Base-by-base conservation (phyloP, 2,329 filamentous ascomycete genomes). In the Hypoxylon sp. region DNA sequence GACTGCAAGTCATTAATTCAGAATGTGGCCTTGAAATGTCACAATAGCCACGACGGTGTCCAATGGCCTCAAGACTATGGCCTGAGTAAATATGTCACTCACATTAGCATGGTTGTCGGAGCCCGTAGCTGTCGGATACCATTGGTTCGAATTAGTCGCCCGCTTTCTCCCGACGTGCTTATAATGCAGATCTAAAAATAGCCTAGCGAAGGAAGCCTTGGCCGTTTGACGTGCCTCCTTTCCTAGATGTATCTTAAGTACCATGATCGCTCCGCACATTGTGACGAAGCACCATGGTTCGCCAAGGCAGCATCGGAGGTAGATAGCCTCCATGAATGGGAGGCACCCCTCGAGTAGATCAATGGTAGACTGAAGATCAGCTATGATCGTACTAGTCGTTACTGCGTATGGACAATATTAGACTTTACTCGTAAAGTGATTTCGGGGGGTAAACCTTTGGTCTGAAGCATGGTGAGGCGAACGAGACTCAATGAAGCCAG, bases 231-330 rank as follows among this genome's bases (percentile, higher is more conserved):
- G 43, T 11, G 71, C 54, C 41, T 71, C 62, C 22, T 55, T 59
- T 15, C 59, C 61, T 3, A 64, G 37, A 46, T 64, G 63, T 37
- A 70, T 63, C 26, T 71, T 68, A n/a, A 72, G 62, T 8, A 74
- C 49, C 67, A 67, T 65, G 26, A 70, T 63, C 2, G 67, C 65
- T 3, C 59, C 69, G 26, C 62, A 67, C 63, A 72, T 67, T 10
- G 68, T 71, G 4, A 69, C 50, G 19, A 64, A 65, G 30, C 69
- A 70, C 70, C 71, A 73, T 6, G 71, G 72, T 43, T 72, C 68
- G 44, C 64, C 62, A 32, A 67, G 24, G 32, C 66, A 65, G 37
- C 66, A 70, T 15, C 60, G 54, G 13, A 73, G 61, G 37, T 71
- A 69, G n/a, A 59, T 59, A 26, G 70, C 65, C 44, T 73, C 69